A percentile compares a stretch with the other conserved stretches of the same genome.
These are phyloP conservation scores for Pneumocystis murina DNA, from an alignment of 1,139 yeast species.

Conservation along the genomic window DNA sequence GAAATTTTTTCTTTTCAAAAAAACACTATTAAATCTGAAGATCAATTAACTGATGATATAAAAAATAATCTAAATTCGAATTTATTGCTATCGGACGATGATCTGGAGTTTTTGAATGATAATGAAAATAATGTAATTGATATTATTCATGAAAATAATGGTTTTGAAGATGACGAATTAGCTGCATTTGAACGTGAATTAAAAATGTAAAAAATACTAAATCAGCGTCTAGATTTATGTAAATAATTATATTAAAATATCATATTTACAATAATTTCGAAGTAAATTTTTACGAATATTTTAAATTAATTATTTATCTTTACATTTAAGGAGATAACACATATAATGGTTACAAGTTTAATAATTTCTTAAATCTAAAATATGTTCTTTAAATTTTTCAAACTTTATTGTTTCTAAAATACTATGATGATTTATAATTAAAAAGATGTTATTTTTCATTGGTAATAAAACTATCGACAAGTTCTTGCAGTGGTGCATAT, in stretches of 20 bases:
- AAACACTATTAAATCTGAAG: not conserved
- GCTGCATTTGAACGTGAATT: not conserved
- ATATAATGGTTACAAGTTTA: not conserved
- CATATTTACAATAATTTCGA: not conserved
- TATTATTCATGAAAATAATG: not conserved
- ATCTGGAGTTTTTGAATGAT: not conserved
- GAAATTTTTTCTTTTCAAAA: not conserved
- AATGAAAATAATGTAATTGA: not conserved
- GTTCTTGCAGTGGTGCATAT: conserved; percentile 80
- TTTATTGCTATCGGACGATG: not conserved
- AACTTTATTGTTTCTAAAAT: not conserved
- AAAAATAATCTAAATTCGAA: not conserved
- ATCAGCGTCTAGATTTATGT: not conserved
- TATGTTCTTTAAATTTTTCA: not conserved
- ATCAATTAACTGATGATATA: not conserved
- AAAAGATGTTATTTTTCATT: not conserved
- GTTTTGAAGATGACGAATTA: not conserved
- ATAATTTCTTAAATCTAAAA: not conserved
- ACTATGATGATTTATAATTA: not conserved
- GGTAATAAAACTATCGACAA: conserved; percentile 52
- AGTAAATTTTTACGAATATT: not conserved
- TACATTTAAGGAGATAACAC: not conserved
- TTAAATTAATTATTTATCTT: not conserved
- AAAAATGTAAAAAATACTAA: not conserved
- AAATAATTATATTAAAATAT: not conserved